These are phyloP conservation scores for Emergomyces pasteurianus DNA, from an alignment of 2,329 filamentous ascomycete species.

Conservation along the genomic window DNA sequence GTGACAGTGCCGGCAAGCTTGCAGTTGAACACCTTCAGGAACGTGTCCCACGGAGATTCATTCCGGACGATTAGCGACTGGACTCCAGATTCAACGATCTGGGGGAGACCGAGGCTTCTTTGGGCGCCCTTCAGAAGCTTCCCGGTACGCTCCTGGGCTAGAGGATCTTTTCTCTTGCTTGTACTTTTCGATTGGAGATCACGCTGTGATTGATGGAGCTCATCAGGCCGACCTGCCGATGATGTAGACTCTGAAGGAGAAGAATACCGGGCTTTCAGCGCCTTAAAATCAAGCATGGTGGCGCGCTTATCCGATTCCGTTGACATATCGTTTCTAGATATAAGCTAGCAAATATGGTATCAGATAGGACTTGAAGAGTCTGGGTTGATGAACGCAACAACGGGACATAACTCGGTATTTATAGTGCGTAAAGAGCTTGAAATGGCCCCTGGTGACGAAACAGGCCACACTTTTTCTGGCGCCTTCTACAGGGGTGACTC, in stretches of 20 bases:
- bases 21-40: constrained; percentile 12
- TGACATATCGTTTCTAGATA: not conserved
- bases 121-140: not conserved
- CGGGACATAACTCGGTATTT: not conserved
- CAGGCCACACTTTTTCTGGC: not conserved
- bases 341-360: not conserved
- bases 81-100: not conserved
- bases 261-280: not conserved
- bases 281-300: not conserved
- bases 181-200: not conserved
- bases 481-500: not conserved
- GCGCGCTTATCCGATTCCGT: not conserved
- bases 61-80: constrained; percentile 1
- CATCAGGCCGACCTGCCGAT: not conserved
- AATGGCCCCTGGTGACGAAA: not conserved
- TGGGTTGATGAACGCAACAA: not conserved
- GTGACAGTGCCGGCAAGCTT: constrained; percentile 11
- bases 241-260: not conserved
- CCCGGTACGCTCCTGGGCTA: not conserved
- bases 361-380: not conserved
- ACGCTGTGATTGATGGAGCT: not conserved
- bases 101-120: not conserved
- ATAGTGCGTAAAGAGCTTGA: not conserved
- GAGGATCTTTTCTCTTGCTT: not conserved
- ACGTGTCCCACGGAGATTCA: constrained; percentile 16